A percentile compares a stretch with the other conserved stretches of the same genome.
These are phyloP conservation scores for Geotrichum fermentans DNA, from an alignment of 1,139 yeast species.

Conservation along the genomic window DNA sequence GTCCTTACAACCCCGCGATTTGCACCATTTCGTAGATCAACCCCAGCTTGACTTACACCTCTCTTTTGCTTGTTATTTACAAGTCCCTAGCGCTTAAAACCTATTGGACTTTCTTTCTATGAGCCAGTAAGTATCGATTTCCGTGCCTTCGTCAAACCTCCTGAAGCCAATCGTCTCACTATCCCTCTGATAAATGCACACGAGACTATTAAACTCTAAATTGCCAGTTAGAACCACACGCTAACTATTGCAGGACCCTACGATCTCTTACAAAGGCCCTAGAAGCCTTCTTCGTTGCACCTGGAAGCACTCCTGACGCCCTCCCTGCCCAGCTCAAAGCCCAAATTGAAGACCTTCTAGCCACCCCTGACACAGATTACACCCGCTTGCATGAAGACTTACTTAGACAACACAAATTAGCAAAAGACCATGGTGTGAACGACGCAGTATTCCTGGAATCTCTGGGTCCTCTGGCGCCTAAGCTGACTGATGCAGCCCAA, in stretches of 20 bases:
- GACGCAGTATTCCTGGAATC: slow-evolving; percentile 45
- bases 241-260: slow-evolving; percentile 18
- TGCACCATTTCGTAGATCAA: no score
- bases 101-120: no score
- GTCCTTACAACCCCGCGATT: no score
- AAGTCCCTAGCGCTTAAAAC: no score
- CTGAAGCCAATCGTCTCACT: no score
- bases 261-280: slow-evolving; percentile 22
- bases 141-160: no score
- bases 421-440: slow-evolving; percentile 35
- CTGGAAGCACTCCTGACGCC: not conserved
- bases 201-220: no score
- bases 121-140: no score
- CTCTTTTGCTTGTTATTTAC: no score
- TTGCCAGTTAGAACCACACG: not conserved
- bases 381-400: slow-evolving; percentile 47
- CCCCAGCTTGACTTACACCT: no score
- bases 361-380: not conserved
- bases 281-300: slow-evolving; percentile 17
- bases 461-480: slow-evolving; percentile 40
- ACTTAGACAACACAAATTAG: slow-evolving; percentile 42
- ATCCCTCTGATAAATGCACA: no score
- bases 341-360: not conserved
- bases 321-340: not conserved
- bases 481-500: slow-evolving; percentile 42